phyloP scores from a whole-genome alignment of 441 rosid species.

The Isatis lusitanica region DNA sequence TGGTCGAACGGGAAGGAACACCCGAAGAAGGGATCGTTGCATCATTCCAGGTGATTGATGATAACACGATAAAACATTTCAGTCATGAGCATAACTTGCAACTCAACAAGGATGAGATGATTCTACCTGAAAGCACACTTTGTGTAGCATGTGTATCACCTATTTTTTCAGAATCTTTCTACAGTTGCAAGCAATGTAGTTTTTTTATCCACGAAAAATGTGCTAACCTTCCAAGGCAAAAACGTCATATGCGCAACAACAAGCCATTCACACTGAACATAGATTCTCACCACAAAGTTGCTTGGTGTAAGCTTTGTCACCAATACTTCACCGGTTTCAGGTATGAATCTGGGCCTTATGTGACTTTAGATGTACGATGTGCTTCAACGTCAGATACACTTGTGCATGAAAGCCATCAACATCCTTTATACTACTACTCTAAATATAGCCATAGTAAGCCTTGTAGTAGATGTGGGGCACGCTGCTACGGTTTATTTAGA shows the following conservation, averaged over 20 bases:
- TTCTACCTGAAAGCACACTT: neutral
- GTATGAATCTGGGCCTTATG: neutral
- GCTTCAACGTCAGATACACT: neutral
- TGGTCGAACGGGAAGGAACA: neutral
- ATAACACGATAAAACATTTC: constrained; percentile 18
- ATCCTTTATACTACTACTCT: neutral
- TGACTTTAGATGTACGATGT: constrained; percentile 1
- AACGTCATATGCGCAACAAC: neutral
- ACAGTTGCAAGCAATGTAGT: constrained; percentile 5
- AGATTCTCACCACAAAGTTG: too few relatives aligned
- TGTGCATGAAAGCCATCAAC: neutral
- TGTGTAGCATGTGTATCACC: constrained; percentile 10
- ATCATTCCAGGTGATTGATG: constrained; percentile 7
- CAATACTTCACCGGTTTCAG: neutral
- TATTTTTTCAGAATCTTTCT: neutral
- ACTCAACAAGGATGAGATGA: neutral
- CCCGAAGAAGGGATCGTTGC: neutral
- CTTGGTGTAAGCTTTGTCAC: too few relatives aligned
- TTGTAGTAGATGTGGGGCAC: too few relatives aligned
- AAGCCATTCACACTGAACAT: neutral
- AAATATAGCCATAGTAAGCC: too few relatives aligned
- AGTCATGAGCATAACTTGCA: constrained; percentile 15
- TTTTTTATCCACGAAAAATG: constrained; percentile 28
- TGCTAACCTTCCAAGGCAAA: constrained; percentile 16
- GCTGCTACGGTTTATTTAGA: too few relatives aligned